Percentiles rank a stretch among this genome's conserved stretches.
Evolutionary conservation across 169 alveolate species (phyloP).

Genomic region (Plasmodium falciparum): DNA sequence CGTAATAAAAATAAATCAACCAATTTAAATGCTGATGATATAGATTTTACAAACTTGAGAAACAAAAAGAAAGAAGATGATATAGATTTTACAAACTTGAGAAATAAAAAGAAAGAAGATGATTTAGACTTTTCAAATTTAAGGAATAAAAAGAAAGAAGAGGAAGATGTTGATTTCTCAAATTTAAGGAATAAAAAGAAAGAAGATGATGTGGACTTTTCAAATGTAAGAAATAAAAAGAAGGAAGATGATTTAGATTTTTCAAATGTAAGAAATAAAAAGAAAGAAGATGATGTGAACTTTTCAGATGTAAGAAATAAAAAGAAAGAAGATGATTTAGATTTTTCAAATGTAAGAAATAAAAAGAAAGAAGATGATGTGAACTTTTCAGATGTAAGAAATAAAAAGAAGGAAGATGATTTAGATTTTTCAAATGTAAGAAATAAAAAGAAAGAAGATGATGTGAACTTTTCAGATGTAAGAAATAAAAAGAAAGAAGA

Average conservation of each 20-base stretch:
- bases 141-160: slow-evolving; percentile 3
- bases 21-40: slow-evolving; percentile 14
- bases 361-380: slow-evolving; percentile 6
- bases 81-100: slow-evolving; percentile 11
- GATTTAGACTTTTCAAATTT: neutral
- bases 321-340: slow-evolving; percentile 1
- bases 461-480: slow-evolving; percentile 1
- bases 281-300: neutral
- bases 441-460: slow-evolving; percentile 12
- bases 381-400: slow-evolving; percentile 20
- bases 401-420: slow-evolving; percentile 13
- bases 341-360: slow-evolving; percentile 28
- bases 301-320: slow-evolving; percentile 24
- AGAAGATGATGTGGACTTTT: slow-evolving; percentile 18
- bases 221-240: slow-evolving; percentile 12
- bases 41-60: slow-evolving; percentile 21
- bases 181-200: slow-evolving; percentile 9
- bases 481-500: slow-evolving; percentile 16
- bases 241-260: slow-evolving; percentile 15
- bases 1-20: slow-evolving; percentile 14
- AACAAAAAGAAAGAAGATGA: slow-evolving; percentile 10
- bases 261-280: slow-evolving; percentile 15
- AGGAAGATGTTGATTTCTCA: neutral
- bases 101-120: neutral
- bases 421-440: slow-evolving; percentile 4